Conservation (phyloP, 495 filamentous ascomycete species). For the Gamarada debralockiae region DNA sequence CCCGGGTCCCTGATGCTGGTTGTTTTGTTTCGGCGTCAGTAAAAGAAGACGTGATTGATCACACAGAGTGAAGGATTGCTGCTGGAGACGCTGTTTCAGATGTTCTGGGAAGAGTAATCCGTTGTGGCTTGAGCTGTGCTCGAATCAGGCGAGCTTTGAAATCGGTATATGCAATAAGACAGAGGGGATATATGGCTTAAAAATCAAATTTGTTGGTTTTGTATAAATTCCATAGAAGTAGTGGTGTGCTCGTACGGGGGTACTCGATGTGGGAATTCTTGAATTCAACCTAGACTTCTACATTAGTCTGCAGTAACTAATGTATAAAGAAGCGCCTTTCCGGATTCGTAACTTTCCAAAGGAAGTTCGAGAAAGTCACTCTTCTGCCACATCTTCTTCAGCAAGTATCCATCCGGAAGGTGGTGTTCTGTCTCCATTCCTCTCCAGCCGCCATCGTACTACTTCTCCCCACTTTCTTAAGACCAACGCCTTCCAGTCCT, state of each 20-base stretch:
- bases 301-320: too few relatives aligned
- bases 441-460: too few relatives aligned
- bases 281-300: background rate
- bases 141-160: constrained; percentile 17
- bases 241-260: too few relatives aligned
- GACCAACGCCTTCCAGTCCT: too few relatives aligned
- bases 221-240: background rate
- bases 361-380: too few relatives aligned
- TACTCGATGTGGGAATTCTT: background rate
- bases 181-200: background rate
- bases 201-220: constrained; percentile 8
- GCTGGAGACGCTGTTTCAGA: too few relatives aligned
- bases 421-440: too few relatives aligned
- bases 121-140: constrained; percentile 14
- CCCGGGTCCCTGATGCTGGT: background rate
- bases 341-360: too few relatives aligned
- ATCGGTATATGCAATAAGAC: background rate
- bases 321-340: too few relatives aligned
- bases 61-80: background rate
- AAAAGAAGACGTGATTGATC: constrained; percentile 18
- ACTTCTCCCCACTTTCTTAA: too few relatives aligned
- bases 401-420: too few relatives aligned
- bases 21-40: constrained; percentile 11
- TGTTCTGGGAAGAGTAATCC: background rate
- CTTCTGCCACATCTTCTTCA: too few relatives aligned